Base-by-base conservation (phyloP, 495 filamentous ascomycete genomes). In the Letharia lupina region DNA sequence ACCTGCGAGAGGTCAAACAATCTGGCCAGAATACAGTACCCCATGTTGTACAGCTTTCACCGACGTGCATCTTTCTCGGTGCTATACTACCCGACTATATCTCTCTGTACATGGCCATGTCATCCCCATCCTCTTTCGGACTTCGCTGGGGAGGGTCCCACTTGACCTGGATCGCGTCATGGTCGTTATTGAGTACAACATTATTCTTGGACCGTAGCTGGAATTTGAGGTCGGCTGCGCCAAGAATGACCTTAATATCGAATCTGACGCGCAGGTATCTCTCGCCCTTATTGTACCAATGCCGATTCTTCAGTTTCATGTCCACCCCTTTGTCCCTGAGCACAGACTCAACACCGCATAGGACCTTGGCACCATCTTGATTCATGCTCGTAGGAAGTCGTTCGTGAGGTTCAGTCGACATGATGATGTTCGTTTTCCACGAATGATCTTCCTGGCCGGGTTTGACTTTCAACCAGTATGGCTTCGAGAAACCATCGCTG, bases 211-310 rank as follows among this genome's bases (percentile, higher is more conserved):
- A 80, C 79, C 81, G 82, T 8, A 84, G 58, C 71, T 84, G 79
- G 50, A 86, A 86, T 9, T 78, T 73, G 23, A 86, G 70, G 65
- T 86, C 83, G 1, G 83, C 84, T 8, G 82, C 73, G 9, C 81
- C 83, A 44, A 84, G 77, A 3, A 83, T 77, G 4, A 81, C 79
- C n/a, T 73, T 73, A 9, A 86, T 74, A 40, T 82, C 78, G 59
- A 84, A 85, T 6, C 66, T 74, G 18, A 78, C 78, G n/a, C 80
- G 70, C 69, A 80, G 79, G 58, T 79, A 83, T 39, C 65, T 72
- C 37, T 80, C 73, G 7, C 80, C 78, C 8, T 70, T 65, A 47
- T 69, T 76, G 58, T 79, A 80, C 73, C 74, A 80, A 44, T 75
- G 77, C 8, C 75, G 66, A 61, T 80, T 79, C 65, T 79, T 80